Percentiles rank a stretch among this genome's conserved stretches.
phyloP scores from a whole-genome alignment of 2,329 filamentous ascomycete species.

The Phaeoacremonium minimum region DNA sequence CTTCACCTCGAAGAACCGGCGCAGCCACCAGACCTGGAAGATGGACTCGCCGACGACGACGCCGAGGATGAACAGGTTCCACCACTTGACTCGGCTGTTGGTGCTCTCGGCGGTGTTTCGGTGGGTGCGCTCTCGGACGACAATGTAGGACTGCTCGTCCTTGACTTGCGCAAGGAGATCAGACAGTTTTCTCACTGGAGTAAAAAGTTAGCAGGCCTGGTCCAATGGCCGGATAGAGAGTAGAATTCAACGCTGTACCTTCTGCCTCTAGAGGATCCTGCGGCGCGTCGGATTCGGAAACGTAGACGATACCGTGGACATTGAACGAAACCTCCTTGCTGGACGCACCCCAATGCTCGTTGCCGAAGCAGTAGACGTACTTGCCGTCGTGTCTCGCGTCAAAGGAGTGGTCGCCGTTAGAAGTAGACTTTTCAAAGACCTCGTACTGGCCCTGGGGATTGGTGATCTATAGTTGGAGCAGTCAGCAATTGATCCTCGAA shows the following conservation, averaged over 20 bases:
- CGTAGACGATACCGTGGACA: constrained; percentile 97
- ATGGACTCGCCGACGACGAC: constrained; percentile 87
- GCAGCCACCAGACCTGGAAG: constrained; percentile 99
- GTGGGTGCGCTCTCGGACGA: constrained; percentile 91
- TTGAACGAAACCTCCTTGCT: constrained; percentile 99
- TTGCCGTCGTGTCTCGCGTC: constrained; percentile 80
- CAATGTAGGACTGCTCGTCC: constrained; percentile 96
- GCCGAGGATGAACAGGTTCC: constrained; percentile 93
- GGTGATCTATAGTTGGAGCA: constrained; percentile 54
- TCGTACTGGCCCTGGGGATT: constrained; percentile 74
- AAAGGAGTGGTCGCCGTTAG: constrained; percentile 92
- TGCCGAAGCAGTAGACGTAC: constrained; percentile 97
- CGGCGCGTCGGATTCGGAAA: constrained; percentile 79
- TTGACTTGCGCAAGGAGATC: constrained; percentile 89
- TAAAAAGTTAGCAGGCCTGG: background rate
- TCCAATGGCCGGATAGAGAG: background rate
- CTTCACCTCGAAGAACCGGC: constrained; percentile 93
- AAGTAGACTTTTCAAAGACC: constrained; percentile 73
- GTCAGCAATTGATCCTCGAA: constrained; percentile 11
- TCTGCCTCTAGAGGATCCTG: constrained; percentile 88
- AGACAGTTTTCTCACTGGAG: constrained; percentile 71
- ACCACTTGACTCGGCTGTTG: constrained; percentile 97
- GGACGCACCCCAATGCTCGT: constrained; percentile 94
- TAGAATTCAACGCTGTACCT: constrained; percentile 47
- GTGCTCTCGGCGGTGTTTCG: constrained; percentile 98